A percentile compares a stretch with the other conserved stretches of the same genome.
Conservation (phyloP, 768 basidiomycete species). For the Mycena rosella region DNA sequence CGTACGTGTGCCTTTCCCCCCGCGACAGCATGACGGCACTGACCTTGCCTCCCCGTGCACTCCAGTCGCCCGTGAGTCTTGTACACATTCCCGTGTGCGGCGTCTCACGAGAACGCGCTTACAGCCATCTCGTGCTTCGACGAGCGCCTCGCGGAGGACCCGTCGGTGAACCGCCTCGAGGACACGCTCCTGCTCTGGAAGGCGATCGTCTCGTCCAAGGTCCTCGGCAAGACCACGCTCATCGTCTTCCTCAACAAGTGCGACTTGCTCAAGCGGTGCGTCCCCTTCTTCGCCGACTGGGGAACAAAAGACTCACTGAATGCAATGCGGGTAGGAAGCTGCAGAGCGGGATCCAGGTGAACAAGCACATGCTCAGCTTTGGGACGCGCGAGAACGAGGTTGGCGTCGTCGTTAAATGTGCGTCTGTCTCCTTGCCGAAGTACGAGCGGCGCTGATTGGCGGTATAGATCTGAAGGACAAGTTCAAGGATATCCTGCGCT, state of each 20-base stretch:
- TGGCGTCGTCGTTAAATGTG: conserved; percentile 57
- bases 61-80: conserved; percentile 44
- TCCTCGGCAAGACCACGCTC: conserved; percentile 71
- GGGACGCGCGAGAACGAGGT: conserved; percentile 56
- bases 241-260: conserved; percentile 84
- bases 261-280: conserved; percentile 66
- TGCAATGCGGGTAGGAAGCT: conserved; percentile 40
- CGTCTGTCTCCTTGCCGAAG: conserved; percentile 20
- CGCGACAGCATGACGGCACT: too few relatives aligned
- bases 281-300: background rate
- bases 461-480: conserved; percentile 36
- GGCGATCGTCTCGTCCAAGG: conserved; percentile 67
- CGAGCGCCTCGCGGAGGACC: conserved; percentile 67
- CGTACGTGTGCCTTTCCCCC: conserved; percentile 67
- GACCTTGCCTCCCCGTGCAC: background rate
- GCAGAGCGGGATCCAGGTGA: conserved; percentile 56
- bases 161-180: conserved; percentile 74
- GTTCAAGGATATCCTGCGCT: conserved; percentile 35
- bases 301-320: too few relatives aligned
- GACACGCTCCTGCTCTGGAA: conserved; percentile 81
- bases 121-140: conserved; percentile 60
- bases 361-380: conserved; percentile 56
- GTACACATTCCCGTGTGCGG: too few relatives aligned
- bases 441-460: background rate
- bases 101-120: conserved; percentile 24